Conservation (phyloP, 2,329 filamentous ascomycete genomes). For the Pseudogymnoascus pannorum region DNA sequence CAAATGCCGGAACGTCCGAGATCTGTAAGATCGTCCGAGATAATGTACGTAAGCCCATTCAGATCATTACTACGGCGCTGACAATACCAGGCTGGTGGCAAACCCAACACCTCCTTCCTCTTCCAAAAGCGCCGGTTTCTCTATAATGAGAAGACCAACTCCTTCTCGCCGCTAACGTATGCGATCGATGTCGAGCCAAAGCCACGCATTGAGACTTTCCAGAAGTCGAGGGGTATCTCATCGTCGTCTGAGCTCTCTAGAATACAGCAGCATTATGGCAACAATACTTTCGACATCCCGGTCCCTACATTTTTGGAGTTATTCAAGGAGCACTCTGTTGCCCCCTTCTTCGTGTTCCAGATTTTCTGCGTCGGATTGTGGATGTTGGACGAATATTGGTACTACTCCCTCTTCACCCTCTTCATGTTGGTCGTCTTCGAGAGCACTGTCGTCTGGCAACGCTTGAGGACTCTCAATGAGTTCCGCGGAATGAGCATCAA, state of each 20-base stretch:
- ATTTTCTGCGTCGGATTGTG: conserved; percentile 96
- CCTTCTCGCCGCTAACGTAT: conserved; percentile 78
- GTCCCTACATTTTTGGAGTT: conserved; percentile 93
- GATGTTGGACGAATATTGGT: conserved; percentile 99
- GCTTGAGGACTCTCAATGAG: conserved; percentile 88
- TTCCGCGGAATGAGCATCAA: conserved; percentile 99
- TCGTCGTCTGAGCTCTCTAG: conserved; percentile 68
- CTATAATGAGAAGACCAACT: conserved; percentile 62
- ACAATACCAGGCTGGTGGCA: conserved; percentile 53
- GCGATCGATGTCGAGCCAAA: conserved; percentile 79
- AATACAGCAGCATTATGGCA: conserved; percentile 86
- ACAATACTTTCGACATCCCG: conserved; percentile 95
- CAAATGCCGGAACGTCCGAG: conserved; percentile 82
- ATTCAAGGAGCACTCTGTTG: conserved; percentile 96
- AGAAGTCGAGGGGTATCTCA: conserved; percentile 68
- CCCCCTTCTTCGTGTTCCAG: conserved; percentile 98
- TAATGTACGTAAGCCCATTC: conserved; percentile 40
- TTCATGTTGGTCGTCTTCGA: conserved; percentile 98
- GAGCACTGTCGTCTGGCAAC: conserved; percentile 98
- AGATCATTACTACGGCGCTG: conserved; percentile 14
- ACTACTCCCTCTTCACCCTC: conserved; percentile 97
- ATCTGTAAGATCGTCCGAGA: conserved; percentile 79
- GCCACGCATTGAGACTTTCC: conserved; percentile 70
- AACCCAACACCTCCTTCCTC: conserved; percentile 75
- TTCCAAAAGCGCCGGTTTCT: conserved; percentile 98